Conservation (phyloP, 2,329 filamentous ascomycete species). For the Xylaria sp. region DNA sequence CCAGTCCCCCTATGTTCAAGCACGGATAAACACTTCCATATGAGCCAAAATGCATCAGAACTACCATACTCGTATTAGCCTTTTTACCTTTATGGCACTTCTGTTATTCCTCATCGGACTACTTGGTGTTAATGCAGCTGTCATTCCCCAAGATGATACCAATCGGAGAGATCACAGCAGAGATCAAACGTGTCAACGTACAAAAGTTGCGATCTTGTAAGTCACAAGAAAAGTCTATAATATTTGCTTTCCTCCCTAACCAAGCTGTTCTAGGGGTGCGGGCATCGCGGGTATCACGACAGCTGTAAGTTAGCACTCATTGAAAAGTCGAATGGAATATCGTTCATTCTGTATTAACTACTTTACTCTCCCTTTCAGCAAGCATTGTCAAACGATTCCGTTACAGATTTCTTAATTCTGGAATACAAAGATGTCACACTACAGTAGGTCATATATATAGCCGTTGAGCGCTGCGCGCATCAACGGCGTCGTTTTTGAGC, state of each 20-base stretch:
- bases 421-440: too few relatives aligned
- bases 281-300: constrained; percentile 12
- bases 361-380: background rate
- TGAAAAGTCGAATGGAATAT: background rate
- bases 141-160: background rate
- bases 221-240: background rate
- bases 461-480: too few relatives aligned
- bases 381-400: constrained; percentile 14
- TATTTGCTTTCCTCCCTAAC: background rate
- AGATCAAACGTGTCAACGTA: constrained; percentile 1
- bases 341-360: background rate
- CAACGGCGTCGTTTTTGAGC: too few relatives aligned
- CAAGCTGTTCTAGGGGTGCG: constrained; percentile 4
- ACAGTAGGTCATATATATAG: too few relatives aligned
- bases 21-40: background rate
- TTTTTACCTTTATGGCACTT: background rate
- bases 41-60: background rate
- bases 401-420: constrained; percentile 16
- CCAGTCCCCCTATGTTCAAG: background rate
- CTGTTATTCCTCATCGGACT: background rate
- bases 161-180: background rate
- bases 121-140: background rate
- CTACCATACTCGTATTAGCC: background rate
- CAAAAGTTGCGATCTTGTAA: constrained; percentile 8
- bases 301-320: background rate